Evolutionary conservation across 257 asterid genomes (phyloP).

Genomic region (Scutellaria barbata): DNA sequence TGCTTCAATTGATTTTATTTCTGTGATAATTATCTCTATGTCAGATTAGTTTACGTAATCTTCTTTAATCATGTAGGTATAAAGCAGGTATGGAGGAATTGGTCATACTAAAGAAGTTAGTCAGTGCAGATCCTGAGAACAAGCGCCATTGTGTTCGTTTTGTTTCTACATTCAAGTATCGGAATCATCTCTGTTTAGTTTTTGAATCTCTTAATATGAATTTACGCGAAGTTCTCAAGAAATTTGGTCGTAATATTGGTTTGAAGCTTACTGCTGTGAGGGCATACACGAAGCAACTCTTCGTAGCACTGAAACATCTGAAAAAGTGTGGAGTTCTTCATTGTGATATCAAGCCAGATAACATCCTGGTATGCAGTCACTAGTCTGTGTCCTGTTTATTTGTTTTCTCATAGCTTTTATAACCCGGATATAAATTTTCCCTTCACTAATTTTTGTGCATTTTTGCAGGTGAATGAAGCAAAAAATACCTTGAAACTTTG

Average conservation of each 20-base stretch:
- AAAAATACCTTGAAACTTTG: slow-evolving; percentile 91
- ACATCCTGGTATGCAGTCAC: slow-evolving; percentile 79
- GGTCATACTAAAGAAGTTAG: slow-evolving; percentile 88
- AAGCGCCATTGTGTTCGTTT: slow-evolving; percentile 97
- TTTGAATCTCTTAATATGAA: slow-evolving; percentile 99
- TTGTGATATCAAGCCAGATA: slow-evolving; percentile 98
- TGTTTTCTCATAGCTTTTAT: slow-evolving; percentile 15
- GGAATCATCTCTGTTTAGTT: slow-evolving; percentile 98
- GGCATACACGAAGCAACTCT: slow-evolving; percentile 95
- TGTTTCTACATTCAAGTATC: slow-evolving; percentile 91
- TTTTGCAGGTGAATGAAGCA: slow-evolving; percentile 84
- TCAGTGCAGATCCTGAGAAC: slow-evolving; percentile 92
- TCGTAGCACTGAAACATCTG: slow-evolving; percentile 89
- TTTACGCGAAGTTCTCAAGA: slow-evolving; percentile 96
- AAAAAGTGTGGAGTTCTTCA: slow-evolving; percentile 96
- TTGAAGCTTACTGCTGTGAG: slow-evolving; percentile 97
- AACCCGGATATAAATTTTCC: background rate
- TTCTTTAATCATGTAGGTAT: slow-evolving; percentile 54
- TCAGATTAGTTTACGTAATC: background rate
- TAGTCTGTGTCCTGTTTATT: slow-evolving; percentile 8
- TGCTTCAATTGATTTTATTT: slow-evolving; percentile 14
- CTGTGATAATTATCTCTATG: background rate
- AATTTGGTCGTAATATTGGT: slow-evolving; percentile 99
- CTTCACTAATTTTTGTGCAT: slow-evolving; percentile 28
- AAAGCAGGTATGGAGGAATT: slow-evolving; percentile 98